Percentiles rank a stretch among this genome's conserved stretches.
phyloP scores from a whole-genome alignment of 768 basidiomycete species.

The Tulasnella sp. region DNA sequence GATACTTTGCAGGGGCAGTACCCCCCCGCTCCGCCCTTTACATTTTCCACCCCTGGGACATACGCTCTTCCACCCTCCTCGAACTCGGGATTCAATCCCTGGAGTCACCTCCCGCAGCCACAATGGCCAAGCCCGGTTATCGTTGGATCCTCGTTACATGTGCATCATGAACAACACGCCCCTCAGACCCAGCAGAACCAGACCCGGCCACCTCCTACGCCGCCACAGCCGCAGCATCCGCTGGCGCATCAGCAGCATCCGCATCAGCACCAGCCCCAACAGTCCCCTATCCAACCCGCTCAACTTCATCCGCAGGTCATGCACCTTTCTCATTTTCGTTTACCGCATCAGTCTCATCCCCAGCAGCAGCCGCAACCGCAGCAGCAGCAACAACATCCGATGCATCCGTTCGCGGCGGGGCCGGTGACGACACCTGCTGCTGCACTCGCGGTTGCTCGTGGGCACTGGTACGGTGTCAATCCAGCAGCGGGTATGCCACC shows the following conservation, averaged over 20 bases:
- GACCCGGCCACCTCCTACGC: no score
- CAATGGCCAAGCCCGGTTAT: constrained; percentile 19
- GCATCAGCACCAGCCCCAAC: not conserved
- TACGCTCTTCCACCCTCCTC: not conserved
- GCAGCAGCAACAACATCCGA: constrained; percentile 7
- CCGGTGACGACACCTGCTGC: not conserved
- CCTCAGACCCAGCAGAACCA: constrained; percentile 7
- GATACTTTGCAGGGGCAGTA: no score
- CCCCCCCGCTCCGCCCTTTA: no score
- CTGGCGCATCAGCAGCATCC: constrained; percentile 17
- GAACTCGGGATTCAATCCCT: not conserved
- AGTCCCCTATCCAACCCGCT: no score
- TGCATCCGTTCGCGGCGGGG: not conserved
- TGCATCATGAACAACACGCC: constrained; percentile 15
- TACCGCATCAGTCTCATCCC: no score
- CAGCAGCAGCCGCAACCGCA: constrained; percentile 1
- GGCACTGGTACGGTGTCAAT: constrained; percentile 11
- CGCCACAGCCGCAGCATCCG: constrained; percentile 14
- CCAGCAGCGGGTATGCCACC: not conserved
- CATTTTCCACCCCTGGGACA: not conserved
- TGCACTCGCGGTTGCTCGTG: not conserved
- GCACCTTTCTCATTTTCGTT: no score
- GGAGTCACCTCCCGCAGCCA: constrained; percentile 4
- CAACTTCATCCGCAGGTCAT: no score
- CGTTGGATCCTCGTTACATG: constrained; percentile 9